These are phyloP conservation scores for Plasmodium gallinaceum DNA, from an alignment of 169 alveolate species.

Conservation along the genomic window DNA sequence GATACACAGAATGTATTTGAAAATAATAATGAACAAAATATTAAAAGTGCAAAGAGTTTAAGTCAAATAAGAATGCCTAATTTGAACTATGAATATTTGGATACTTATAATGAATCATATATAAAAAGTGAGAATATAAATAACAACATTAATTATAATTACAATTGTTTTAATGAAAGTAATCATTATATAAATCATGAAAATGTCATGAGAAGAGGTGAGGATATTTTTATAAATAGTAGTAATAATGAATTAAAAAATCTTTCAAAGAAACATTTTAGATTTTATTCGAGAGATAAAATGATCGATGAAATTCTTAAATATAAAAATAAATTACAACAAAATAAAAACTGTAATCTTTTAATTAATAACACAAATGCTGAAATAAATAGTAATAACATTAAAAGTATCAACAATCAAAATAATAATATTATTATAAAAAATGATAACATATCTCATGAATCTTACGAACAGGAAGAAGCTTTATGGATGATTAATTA, in stretches of 20 bases:
- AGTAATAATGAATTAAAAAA: not conserved
- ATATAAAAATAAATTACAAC: too few species aligned
- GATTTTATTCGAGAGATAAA: too few species aligned
- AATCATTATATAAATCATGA: not conserved
- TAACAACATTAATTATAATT: not conserved
- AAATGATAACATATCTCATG: not conserved
- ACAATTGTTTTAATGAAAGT: constrained; percentile 8
- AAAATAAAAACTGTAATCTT: too few species aligned
- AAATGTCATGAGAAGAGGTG: not conserved
- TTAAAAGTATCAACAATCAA: too few species aligned
- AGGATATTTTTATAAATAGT: not conserved
- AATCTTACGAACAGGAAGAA: constrained; percentile 23
- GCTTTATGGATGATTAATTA: constrained; percentile 34
- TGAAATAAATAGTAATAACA: too few species aligned
- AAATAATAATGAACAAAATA: not conserved
- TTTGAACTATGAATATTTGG: not conserved
- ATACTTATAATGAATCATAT: constrained; percentile 31
- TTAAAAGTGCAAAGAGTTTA: constrained; percentile 21
- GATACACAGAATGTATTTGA: not conserved
- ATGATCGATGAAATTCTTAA: too few species aligned
- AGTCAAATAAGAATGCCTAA: not conserved
- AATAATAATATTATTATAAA: too few species aligned
- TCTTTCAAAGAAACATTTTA: too few species aligned
- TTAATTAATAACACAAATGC: too few species aligned
- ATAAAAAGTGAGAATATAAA: not conserved